These are phyloP conservation scores for Suzukiozyma palmioleophila DNA, from an alignment of 1,139 yeast species.

Conservation along the genomic window DNA sequence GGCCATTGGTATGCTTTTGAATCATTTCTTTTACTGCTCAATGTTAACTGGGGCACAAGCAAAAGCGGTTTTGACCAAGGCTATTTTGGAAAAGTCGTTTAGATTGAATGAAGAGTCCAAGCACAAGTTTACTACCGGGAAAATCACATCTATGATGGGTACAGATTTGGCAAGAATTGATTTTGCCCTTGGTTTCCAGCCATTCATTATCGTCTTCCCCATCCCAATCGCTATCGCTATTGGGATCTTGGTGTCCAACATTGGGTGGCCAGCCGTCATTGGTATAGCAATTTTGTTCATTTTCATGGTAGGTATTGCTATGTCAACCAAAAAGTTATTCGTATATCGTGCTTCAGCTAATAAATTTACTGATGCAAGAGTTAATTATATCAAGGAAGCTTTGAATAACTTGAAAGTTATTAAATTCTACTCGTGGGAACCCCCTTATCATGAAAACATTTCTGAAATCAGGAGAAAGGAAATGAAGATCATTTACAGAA, in stretches of 20 bases:
- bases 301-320: constrained; percentile 21
- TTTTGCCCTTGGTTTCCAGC: constrained; percentile 68
- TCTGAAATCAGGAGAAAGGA: constrained; percentile 45
- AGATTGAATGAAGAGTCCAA: constrained; percentile 22
- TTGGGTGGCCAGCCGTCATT: constrained; percentile 38
- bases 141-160: constrained; percentile 54
- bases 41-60: constrained; percentile 41
- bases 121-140: constrained; percentile 27
- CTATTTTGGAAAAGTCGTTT: constrained; percentile 29
- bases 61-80: constrained; percentile 33
- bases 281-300: constrained; percentile 29
- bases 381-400: constrained; percentile 32
- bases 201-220: constrained; percentile 60
- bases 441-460: constrained; percentile 48
- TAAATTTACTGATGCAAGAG: constrained; percentile 29
- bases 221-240: constrained; percentile 56
- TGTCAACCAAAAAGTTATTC: constrained; percentile 23
- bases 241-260: constrained; percentile 60
- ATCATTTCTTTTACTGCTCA: constrained; percentile 61
- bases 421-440: constrained; percentile 62
- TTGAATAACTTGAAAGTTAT: constrained; percentile 32
- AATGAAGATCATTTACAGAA: constrained; percentile 41
- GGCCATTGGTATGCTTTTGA: constrained; percentile 34
- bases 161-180: constrained; percentile 80
- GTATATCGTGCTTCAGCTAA: constrained; percentile 24